These are phyloP conservation scores for Arthroderma sp. DNA, from an alignment of 2,329 filamentous ascomycete genomes.

Conservation along the genomic window DNA sequence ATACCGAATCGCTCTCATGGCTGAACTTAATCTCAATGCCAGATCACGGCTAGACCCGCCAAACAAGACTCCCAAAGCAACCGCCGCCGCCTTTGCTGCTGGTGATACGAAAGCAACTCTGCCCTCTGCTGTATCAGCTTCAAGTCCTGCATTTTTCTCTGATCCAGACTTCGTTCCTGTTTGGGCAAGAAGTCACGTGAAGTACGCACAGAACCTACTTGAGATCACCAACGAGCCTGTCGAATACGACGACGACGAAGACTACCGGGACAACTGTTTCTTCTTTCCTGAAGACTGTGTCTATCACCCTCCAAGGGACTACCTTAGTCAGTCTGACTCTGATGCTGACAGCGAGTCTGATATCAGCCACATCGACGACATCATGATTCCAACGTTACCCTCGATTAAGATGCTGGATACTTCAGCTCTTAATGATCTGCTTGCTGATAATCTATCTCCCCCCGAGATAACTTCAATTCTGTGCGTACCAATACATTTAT, in stretches of 20 bases:
- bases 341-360: slow-evolving; percentile 16
- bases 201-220: slow-evolving; percentile 28
- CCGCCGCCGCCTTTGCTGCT: not conserved
- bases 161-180: slow-evolving; percentile 20
- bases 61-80: not conserved
- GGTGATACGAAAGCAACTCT: not conserved
- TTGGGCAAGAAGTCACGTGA: slow-evolving; percentile 26
- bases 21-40: too few relatives aligned
- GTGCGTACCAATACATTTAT: slow-evolving; percentile 14
- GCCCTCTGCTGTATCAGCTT: not conserved
- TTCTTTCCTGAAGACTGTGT: slow-evolving; percentile 33
- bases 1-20: not conserved
- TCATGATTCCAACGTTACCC: slow-evolving; percentile 29
- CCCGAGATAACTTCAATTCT: slow-evolving; percentile 33
- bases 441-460: slow-evolving; percentile 31
- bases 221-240: slow-evolving; percentile 28
- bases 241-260: slow-evolving; percentile 31
- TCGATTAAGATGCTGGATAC: slow-evolving; percentile 33
- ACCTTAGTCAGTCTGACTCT: slow-evolving; percentile 16
- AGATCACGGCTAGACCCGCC: too few relatives aligned
- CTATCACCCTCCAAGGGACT: slow-evolving; percentile 20
- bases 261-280: slow-evolving; percentile 31
- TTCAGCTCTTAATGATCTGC: slow-evolving; percentile 27
- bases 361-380: slow-evolving; percentile 16
- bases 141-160: slow-evolving; percentile 3